Evolutionary conservation across 139 green algal species (phyloP).

Genomic region (Tetratostichococcus sp.): DNA sequence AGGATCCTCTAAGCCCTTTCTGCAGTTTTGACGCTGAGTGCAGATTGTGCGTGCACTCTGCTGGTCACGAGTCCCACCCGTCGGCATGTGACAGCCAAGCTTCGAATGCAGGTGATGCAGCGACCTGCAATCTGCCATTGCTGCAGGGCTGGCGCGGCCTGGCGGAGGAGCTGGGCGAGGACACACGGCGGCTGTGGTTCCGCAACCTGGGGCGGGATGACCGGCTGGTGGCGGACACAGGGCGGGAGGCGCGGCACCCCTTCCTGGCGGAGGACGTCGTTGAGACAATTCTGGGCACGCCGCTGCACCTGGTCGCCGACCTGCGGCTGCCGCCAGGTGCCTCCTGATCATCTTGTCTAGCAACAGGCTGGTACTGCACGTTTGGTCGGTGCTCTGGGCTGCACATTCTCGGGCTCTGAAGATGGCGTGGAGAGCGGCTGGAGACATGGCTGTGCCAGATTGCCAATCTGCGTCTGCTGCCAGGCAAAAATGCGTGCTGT

Average conservation of each 20-base stretch:
- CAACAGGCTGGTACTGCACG: background rate
- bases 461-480: constrained; percentile 8
- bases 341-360: background rate
- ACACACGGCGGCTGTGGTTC: constrained; percentile 82
- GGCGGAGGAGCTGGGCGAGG: constrained; percentile 69
- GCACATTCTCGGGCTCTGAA: too few relatives aligned
- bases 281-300: constrained; percentile 37
- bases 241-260: constrained; percentile 76
- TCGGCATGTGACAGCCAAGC: too few relatives aligned
- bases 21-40: too few relatives aligned
- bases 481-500: constrained; percentile 14
- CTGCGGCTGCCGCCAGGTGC: constrained; percentile 24
- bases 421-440: too few relatives aligned
- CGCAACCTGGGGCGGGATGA: constrained; percentile 93
- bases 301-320: constrained; percentile 49
- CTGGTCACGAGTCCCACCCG: too few relatives aligned
- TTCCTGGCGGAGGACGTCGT: constrained; percentile 89
- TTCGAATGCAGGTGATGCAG: too few relatives aligned
- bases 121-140: too few relatives aligned
- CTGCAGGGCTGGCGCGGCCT: constrained; percentile 38
- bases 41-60: too few relatives aligned
- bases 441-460: too few relatives aligned
- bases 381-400: too few relatives aligned
- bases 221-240: constrained; percentile 76
- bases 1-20: too few relatives aligned